A percentile compares a stretch with the other conserved stretches of the same genome.
Conservation (phyloP, 2,329 filamentous ascomycete genomes). For the Malbranchea zuffiana region DNA sequence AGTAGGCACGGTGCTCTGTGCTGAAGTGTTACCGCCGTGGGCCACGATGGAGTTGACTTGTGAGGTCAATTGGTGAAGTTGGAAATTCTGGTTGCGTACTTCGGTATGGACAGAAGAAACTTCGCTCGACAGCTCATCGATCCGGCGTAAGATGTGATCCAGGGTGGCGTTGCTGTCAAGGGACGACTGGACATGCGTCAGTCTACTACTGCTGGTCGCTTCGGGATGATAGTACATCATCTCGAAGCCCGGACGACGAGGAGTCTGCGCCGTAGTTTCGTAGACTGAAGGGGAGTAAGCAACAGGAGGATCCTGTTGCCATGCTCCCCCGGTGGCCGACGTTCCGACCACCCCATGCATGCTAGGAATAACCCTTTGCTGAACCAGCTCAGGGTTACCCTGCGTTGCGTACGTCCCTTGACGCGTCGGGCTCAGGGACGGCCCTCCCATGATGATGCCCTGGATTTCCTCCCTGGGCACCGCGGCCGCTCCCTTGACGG, state of each 20-base stretch:
- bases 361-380: conserved; percentile 8
- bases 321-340: conserved; percentile 1
- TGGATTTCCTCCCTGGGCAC: conserved; percentile 11
- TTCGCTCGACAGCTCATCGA: conserved; percentile 4
- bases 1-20: conserved; percentile 4
- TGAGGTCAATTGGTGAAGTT: conserved; percentile 6
- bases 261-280: conserved; percentile 2
- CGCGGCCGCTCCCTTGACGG: background rate
- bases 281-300: conserved; percentile 9
- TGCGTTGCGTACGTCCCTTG: conserved; percentile 11
- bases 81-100: conserved; percentile 7
- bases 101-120: conserved; percentile 7
- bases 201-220: conserved; percentile 1
- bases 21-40: background rate
- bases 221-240: background rate
- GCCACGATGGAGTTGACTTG: conserved; percentile 3
- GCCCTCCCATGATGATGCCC: conserved; percentile 14
- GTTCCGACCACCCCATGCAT: conserved; percentile 12
- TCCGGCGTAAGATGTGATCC: conserved; percentile 1
- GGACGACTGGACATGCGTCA: conserved; percentile 5
- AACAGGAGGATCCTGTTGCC: conserved; percentile 2
- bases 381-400: conserved; percentile 9
- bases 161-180: too few species aligned
- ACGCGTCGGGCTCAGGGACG: conserved; percentile 10
- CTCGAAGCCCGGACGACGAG: conserved; percentile 1